These are phyloP conservation scores for Rhodotorula sp. DNA, from an alignment of 1,284 basidiomycete genomes.

Conservation along the genomic window DNA sequence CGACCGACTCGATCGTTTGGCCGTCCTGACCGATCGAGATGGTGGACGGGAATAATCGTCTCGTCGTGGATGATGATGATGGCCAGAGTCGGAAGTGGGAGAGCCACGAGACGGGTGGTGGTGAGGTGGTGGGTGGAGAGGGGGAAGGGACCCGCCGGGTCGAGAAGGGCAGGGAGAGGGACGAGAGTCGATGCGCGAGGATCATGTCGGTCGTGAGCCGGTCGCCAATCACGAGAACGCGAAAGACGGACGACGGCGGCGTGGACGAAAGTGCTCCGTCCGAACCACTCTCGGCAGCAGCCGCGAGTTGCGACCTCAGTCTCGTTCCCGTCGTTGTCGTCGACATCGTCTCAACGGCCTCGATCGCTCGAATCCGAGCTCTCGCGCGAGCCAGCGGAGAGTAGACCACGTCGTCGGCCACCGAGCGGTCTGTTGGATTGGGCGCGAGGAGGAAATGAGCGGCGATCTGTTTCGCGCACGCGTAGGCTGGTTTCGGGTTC, in stretches of 20 bases:
- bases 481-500: constrained; percentile 66
- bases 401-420: constrained; percentile 10
- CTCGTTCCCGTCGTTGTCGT: neutral
- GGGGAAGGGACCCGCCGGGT: neutral
- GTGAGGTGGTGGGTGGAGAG: neutral
- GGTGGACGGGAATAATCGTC: neutral
- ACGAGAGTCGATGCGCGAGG: constrained; percentile 67
- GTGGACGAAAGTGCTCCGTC: constrained; percentile 51
- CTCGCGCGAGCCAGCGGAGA: constrained; percentile 13
- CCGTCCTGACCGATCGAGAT: neutral
- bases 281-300: constrained; percentile 56
- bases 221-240: constrained; percentile 80
- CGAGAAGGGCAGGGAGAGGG: constrained; percentile 40
- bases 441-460: constrained; percentile 56
- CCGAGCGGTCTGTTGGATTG: constrained; percentile 9
- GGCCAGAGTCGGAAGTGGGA: constrained; percentile 1
- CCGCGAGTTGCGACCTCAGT: neutral
- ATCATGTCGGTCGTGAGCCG: constrained; percentile 87
- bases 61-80: neutral
- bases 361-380: neutral
- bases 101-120: neutral
- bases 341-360: neutral
- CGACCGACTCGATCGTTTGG: constrained; percentile 33
- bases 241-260: constrained; percentile 50
- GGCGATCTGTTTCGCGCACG: constrained; percentile 66